Base-by-base conservation (phyloP, 2,329 filamentous ascomycete species). In the Sporothrix pallida region DNA sequence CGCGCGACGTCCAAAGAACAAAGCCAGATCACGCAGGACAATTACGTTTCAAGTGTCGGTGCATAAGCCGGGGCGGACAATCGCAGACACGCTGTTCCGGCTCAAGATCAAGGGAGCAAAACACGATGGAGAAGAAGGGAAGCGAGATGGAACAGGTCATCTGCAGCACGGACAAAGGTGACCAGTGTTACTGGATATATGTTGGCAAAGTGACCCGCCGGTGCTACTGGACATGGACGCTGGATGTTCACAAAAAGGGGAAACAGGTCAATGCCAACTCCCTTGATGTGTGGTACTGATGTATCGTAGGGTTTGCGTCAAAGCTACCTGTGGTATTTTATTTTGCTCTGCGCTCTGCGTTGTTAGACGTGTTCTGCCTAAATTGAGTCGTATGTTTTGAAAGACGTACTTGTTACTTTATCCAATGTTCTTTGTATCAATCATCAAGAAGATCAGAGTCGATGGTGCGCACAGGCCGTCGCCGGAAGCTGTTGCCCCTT, bases 401-500 rank as follows among this genome's bases (percentile, higher is more conserved):
- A 26, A 26, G 23, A 26, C 23, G 23, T 26, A 26, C 23, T 26
- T 26, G 23, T 26, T 26, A 26, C 23, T 26, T 26, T 26, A 26
- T 26, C 23, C 23, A 26, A 26, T 26, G 23, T 26, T 26, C 44
- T 46, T 58, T 60, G 42, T 60, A 62, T 71, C 15, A 71, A 63
- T 71, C 70, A 42, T 71, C 56, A 42, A 42, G 44, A 42, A n/a
- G 20, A 42, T 63, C 20, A 3, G 70, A 71, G 56, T 71, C 70
- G 44, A 71, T 71, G 56, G 44, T 71, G 20, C 20, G 23, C 13
- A 71, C 70, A 23, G 56, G 56, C 23, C 70, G 56, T 44, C 42
- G 54, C 42, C 62, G 62, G 37, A 69, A 72, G 71, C 71, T 69
- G 37, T 72, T 72, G 62, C 60, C 71, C n/a, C 62, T 48, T 31